Evolutionary conservation across 768 basidiomycete genomes (phyloP).

Genomic region (Nidularia pulvinata): DNA sequence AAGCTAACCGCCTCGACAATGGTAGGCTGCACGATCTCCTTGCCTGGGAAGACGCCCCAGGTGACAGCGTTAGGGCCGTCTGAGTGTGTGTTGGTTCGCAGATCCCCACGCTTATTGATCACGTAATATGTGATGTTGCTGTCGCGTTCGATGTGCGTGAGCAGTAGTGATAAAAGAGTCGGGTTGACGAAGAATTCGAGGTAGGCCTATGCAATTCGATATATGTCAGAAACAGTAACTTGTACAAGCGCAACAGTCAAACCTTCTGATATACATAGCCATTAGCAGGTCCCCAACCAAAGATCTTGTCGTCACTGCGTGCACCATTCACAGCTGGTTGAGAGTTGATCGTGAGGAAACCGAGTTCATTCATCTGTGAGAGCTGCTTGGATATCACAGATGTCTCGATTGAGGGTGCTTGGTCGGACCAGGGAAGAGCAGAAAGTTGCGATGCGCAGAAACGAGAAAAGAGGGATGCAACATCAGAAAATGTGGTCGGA

Average conservation of each 20-base stretch:
- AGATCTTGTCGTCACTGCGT: constrained; percentile 78
- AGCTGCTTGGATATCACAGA: constrained; percentile 76
- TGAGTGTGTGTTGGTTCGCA: constrained; percentile 92
- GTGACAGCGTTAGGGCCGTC: constrained; percentile 99
- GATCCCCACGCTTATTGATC: constrained; percentile 94
- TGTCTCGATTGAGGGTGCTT: constrained; percentile 84
- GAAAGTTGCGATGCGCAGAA: constrained; percentile 78
- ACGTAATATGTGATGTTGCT: constrained; percentile 94
- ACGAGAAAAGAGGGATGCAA: constrained; percentile 73
- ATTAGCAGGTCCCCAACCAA: constrained; percentile 94
- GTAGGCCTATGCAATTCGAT: constrained; percentile 71
- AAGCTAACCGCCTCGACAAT: constrained; percentile 97
- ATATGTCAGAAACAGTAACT: constrained; percentile 1
- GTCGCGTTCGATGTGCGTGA: constrained; percentile 84
- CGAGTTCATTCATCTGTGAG: constrained; percentile 84
- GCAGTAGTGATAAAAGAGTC: constrained; percentile 65
- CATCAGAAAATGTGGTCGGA: constrained; percentile 64
- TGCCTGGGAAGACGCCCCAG: constrained; percentile 98
- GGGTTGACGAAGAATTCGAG: constrained; percentile 94
- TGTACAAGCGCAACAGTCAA: constrained; percentile 1
- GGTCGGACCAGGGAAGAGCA: constrained; percentile 95
- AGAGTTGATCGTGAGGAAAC: constrained; percentile 97
- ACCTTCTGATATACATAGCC: constrained; percentile 98
- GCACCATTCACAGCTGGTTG: constrained; percentile 95
- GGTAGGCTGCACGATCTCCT: constrained; percentile 95